Conservation (phyloP, 176 grass and related monocot genomes). For the Carex myosuroides region DNA sequence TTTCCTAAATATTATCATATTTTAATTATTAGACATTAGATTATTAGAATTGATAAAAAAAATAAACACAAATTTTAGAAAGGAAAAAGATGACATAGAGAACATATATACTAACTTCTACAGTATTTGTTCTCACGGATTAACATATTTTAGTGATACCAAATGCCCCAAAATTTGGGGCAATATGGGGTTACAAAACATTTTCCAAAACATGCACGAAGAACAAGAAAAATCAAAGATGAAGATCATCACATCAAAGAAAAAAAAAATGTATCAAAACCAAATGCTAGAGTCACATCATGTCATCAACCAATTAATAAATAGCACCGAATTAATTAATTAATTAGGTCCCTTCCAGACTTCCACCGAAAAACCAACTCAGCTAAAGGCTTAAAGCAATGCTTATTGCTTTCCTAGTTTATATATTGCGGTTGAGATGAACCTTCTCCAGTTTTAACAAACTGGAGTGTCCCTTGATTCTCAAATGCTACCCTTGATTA, state of each 20-base stretch:
- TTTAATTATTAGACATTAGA: too few relatives aligned
- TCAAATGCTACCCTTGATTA: not conserved
- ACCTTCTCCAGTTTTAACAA: not conserved
- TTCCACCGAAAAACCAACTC: not conserved
- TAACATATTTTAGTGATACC: not conserved
- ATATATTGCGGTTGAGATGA: not conserved
- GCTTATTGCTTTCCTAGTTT: not conserved
- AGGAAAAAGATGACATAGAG: too few relatives aligned
- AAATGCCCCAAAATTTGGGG: not conserved
- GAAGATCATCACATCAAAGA: not conserved
- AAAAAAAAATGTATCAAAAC: not conserved
- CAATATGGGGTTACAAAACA: not conserved
- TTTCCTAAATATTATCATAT: too few relatives aligned
- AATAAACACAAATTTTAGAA: too few relatives aligned
- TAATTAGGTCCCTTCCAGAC: not conserved
- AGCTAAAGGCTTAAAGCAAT: not conserved
- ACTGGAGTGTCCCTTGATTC: not conserved
- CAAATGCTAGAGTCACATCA: conserved; percentile 1
- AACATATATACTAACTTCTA: too few relatives aligned
- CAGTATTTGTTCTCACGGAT: not conserved
- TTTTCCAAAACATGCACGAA: not conserved
- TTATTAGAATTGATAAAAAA: too few relatives aligned
- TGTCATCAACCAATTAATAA: conserved; percentile 7
- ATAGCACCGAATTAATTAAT: conserved; percentile 9
- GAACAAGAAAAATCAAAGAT: not conserved